Percentiles rank a stretch among this genome's conserved stretches.
These are phyloP conservation scores for Saccharomyces mikatae DNA, from an alignment of 805 yeast genomes.

Conservation along the genomic window DNA sequence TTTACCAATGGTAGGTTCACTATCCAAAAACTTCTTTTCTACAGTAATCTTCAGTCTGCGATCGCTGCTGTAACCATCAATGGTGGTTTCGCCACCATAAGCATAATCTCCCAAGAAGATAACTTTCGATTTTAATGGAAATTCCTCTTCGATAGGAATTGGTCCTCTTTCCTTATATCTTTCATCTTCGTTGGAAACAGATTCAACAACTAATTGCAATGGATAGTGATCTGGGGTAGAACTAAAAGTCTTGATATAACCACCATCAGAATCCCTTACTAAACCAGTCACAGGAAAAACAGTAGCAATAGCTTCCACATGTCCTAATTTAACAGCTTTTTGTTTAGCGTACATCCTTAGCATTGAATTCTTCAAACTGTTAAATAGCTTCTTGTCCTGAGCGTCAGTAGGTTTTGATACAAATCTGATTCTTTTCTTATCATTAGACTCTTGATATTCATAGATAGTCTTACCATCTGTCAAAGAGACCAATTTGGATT, in stretches of 20 bases:
- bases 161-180: slow-evolving; percentile 70
- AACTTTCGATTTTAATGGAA: slow-evolving; percentile 61
- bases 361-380: slow-evolving; percentile 34
- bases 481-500: slow-evolving; percentile 61
- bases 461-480: slow-evolving; percentile 47
- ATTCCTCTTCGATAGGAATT: slow-evolving; percentile 71
- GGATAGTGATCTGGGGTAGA: slow-evolving; percentile 53
- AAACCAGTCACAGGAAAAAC: slow-evolving; percentile 77
- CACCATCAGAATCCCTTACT: slow-evolving; percentile 60
- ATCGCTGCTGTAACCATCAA: slow-evolving; percentile 49
- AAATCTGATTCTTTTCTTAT: slow-evolving; percentile 27
- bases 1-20: slow-evolving; percentile 62
- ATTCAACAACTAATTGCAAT: slow-evolving; percentile 70
- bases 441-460: slow-evolving; percentile 13
- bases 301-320: slow-evolving; percentile 50
- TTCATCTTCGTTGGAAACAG: slow-evolving; percentile 62
- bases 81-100: slow-evolving; percentile 71
- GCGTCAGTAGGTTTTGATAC: slow-evolving; percentile 36
- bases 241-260: slow-evolving; percentile 65
- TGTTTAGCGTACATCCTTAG: slow-evolving; percentile 38
- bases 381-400: slow-evolving; percentile 42
- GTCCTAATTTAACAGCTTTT: slow-evolving; percentile 55
- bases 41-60: slow-evolving; percentile 47
- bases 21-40: slow-evolving; percentile 36
- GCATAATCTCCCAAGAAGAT: slow-evolving; percentile 80